Base-by-base conservation (phyloP, 2,329 filamentous ascomycete species). In the Colletotrichum paranaense region DNA sequence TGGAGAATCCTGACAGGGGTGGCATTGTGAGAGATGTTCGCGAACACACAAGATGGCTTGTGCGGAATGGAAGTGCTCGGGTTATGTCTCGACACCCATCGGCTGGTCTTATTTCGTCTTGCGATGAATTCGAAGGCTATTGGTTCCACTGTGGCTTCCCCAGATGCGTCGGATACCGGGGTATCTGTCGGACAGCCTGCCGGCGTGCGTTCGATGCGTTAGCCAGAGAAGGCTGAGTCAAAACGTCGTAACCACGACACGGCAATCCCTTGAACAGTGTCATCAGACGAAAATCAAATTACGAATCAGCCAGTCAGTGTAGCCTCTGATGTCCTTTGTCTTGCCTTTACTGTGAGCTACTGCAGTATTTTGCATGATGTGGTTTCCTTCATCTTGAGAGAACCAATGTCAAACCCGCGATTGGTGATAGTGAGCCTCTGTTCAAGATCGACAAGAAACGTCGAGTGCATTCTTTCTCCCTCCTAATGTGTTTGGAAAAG, bases 1-100 rank as follows among this genome's bases (percentile, higher is more conserved):
- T 80, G 0, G 83, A 82, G 75, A 87, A 87, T 1, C 84, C 84
- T 53, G 76, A 58, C 0, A 85, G 76, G 0, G 78, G 71, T 12
- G 84, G 82, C 83, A 85, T 85, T 38, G 59, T 76, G 60, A 49
- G 42, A 49, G 24, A 22, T 6, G 55, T 38, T 16, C 16, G 5
- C 24, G 11, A 22, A 32, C 19, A 12, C 32, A 24, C n/a, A 19
- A 49, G 12, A n/a, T 38, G 32, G 24, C n/a, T 26, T 56, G n/a
- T 5, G 2, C 24, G 28, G 32, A 11, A 16, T 30, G 22, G 55
- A 24, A 26, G 46, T 66, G 60, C 60, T 35, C 26, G 28, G 28
- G 5, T 14, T 2, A 4, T 26, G 28, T n/a, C 38, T 46, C n/a
- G 55, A 52, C 42, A 52, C 22, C 5, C n/a, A 49, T 22, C 16